Evolutionary conservation across 441 rosid species (phyloP).

Genomic region (Syzygium syzygioides): DNA sequence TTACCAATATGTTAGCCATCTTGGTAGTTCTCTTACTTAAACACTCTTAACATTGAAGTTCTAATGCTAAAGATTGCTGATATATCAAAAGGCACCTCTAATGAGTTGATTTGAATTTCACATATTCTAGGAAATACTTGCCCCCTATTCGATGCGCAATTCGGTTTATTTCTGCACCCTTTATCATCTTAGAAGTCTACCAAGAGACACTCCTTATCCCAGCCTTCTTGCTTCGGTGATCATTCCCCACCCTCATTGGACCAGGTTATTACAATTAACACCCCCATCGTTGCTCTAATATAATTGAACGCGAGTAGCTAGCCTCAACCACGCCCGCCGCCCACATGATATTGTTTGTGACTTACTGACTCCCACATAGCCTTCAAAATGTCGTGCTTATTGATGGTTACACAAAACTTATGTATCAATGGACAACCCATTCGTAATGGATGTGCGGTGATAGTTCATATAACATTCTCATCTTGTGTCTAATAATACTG

Average conservation of each 20-base stretch:
- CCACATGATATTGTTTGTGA: too few relatives aligned
- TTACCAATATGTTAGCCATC: neutral
- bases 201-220: neutral
- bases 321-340: too few relatives aligned
- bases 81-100: neutral
- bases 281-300: too few relatives aligned
- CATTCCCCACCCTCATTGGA: neutral
- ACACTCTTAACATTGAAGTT: neutral
- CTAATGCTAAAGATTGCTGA: neutral
- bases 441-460: neutral
- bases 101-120: neutral
- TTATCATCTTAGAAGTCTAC: neutral
- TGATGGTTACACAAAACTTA: neutral
- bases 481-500: neutral
- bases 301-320: too few relatives aligned
- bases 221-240: neutral
- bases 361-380: neutral
- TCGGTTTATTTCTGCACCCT: neutral
- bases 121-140: neutral
- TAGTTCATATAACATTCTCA: neutral
- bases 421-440: neutral
- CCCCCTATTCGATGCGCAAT: too few relatives aligned
- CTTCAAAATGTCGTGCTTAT: neutral
- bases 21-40: neutral
- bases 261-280: too few relatives aligned